Conservation (phyloP, 805 yeast species). For the Lipomyces sp. region DNA sequence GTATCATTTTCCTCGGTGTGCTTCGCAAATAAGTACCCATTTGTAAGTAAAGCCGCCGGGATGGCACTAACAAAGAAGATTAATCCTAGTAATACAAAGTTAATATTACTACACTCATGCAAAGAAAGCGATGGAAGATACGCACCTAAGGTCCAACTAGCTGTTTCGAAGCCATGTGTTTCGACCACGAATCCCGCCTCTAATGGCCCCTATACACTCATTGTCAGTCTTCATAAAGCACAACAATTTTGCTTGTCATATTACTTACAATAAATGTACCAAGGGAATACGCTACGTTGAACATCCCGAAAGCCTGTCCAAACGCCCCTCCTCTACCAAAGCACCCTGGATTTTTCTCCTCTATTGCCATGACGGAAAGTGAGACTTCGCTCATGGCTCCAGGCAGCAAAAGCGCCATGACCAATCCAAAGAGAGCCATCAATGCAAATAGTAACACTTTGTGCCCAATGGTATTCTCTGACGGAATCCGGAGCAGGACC, state of each 20-base stretch:
- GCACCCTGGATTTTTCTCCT: constrained; percentile 41
- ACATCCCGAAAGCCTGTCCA: constrained; percentile 46
- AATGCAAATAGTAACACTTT: constrained; percentile 42
- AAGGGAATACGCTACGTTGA: constrained; percentile 44
- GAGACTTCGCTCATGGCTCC: constrained; percentile 44
- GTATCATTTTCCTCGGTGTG: neutral
- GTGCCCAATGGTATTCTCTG: constrained; percentile 37
- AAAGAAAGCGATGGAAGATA: neutral
- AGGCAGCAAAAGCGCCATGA: constrained; percentile 38
- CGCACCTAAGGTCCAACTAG: constrained; percentile 23
- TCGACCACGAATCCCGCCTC: constrained; percentile 41
- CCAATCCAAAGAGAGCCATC: constrained; percentile 41
- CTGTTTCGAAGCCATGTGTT: constrained; percentile 40
- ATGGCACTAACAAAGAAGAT: constrained; percentile 25
- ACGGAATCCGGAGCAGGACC: constrained; percentile 43
- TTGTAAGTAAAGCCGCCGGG: constrained; percentile 40
- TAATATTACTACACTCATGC: neutral
- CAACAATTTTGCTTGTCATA: neutral
- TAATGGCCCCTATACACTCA: constrained; percentile 43
- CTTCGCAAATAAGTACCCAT: constrained; percentile 38
- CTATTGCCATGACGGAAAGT: constrained; percentile 37
- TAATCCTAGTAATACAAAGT: neutral
- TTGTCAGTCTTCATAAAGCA: neutral
- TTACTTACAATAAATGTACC: constrained; percentile 43
- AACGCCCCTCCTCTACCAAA: constrained; percentile 44